phyloP scores from a whole-genome alignment of 1,139 yeast species.

The Ashbya aceris region DNA sequence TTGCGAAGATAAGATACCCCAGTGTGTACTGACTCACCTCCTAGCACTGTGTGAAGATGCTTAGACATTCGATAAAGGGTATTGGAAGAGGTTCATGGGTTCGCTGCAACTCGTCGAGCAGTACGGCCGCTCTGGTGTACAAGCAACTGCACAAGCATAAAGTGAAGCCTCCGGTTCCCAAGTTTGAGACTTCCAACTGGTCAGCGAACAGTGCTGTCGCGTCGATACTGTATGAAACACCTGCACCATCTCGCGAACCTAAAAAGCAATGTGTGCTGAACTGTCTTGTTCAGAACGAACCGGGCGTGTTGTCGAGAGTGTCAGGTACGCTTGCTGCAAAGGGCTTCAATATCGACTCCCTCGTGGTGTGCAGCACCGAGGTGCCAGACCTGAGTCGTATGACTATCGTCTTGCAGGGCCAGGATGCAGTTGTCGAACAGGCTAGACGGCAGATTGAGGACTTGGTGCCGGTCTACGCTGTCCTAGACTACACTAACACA shows the following conservation, averaged over 20 bases:
- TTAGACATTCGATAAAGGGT: too few species aligned
- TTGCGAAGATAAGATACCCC: too few species aligned
- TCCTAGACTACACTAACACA: constrained; percentile 83
- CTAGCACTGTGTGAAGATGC: too few species aligned
- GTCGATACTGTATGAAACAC: constrained; percentile 89
- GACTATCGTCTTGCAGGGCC: constrained; percentile 93
- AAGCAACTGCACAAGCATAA: constrained; percentile 82
- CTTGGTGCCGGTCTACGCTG: constrained; percentile 96
- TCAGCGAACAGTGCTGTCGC: constrained; percentile 93
- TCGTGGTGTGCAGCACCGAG: constrained; percentile 94
- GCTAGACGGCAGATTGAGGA: constrained; percentile 98
- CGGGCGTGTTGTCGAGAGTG: constrained; percentile 89
- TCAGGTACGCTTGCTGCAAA: constrained; percentile 96
- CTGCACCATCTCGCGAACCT: constrained; percentile 57
- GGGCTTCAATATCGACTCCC: constrained; percentile 94
- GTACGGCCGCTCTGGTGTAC: constrained; percentile 89
- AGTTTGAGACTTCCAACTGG: constrained; percentile 93
- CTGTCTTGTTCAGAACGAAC: constrained; percentile 96
- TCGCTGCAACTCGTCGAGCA: constrained; percentile 38
- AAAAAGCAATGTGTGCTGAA: constrained; percentile 81
- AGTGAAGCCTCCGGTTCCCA: constrained; percentile 85
- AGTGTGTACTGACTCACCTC: too few species aligned
- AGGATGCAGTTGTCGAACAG: constrained; percentile 93
- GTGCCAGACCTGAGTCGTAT: constrained; percentile 90
- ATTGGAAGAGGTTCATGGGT: neutral